phyloP scores from a whole-genome alignment of 1,139 yeast genomes.

The Zygoascus meyerae region DNA sequence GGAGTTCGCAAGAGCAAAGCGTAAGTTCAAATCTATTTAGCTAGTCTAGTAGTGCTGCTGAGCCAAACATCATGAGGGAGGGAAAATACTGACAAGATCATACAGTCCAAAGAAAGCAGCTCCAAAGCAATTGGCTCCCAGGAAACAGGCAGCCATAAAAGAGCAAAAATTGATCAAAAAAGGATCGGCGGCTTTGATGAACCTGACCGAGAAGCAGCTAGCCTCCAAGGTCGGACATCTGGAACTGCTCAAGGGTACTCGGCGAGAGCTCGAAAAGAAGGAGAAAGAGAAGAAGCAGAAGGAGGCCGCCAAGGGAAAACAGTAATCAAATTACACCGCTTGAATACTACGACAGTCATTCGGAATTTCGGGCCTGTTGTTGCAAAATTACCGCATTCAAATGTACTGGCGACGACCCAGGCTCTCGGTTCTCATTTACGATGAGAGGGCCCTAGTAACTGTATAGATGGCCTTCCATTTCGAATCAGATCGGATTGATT shows the following conservation, averaged over 20 bases:
- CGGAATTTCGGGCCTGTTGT: slow-evolving; percentile 4
- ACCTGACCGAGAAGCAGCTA: slow-evolving; percentile 75
- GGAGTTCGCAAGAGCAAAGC: slow-evolving; percentile 10
- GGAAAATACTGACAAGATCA: neutral
- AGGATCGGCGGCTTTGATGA: slow-evolving; percentile 61
- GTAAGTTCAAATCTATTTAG: too few relatives aligned
- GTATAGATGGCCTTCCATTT: too few relatives aligned
- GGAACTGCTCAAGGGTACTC: slow-evolving; percentile 85
- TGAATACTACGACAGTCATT: neutral
- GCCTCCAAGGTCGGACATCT: slow-evolving; percentile 93
- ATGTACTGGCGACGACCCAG: too few relatives aligned
- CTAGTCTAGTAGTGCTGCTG: neutral
- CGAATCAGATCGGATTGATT: too few relatives aligned
- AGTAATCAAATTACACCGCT: neutral
- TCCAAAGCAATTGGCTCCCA: slow-evolving; percentile 66
- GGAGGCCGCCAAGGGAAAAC: slow-evolving; percentile 5
- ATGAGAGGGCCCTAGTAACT: too few relatives aligned
- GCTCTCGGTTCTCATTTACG: too few relatives aligned
- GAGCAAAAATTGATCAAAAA: slow-evolving; percentile 48
- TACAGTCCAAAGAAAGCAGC: slow-evolving; percentile 66
- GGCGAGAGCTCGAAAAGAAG: slow-evolving; percentile 67
- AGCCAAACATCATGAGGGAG: neutral
- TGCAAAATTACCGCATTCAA: too few relatives aligned
- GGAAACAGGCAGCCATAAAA: slow-evolving; percentile 44
- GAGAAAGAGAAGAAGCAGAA: slow-evolving; percentile 38